Conservation (phyloP, 306 rosid genomes). For the Cicer pinnatifidum region DNA sequence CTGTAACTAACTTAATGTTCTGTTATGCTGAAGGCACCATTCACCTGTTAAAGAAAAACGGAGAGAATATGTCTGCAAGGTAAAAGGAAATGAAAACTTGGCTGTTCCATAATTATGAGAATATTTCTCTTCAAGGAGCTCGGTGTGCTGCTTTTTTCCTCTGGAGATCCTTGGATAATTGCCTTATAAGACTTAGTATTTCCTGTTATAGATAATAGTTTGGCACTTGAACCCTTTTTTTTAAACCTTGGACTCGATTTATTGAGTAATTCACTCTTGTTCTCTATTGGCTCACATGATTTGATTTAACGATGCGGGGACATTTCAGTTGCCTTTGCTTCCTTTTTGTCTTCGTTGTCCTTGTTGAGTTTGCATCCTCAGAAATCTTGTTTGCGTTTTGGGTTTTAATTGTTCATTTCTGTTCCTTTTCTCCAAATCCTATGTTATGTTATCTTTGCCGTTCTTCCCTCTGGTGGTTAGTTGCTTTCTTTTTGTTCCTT, state of each 20-base stretch:
- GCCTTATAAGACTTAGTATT: constrained; percentile 40
- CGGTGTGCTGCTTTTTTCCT: constrained; percentile 51
- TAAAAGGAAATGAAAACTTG: constrained; percentile 67
- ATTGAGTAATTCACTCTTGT: constrained; percentile 39
- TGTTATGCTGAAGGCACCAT: constrained; percentile 99
- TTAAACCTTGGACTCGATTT: constrained; percentile 32
- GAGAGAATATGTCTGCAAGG: constrained; percentile 99
- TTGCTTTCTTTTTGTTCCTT: constrained; percentile 29
- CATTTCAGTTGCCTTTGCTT: constrained; percentile 44
- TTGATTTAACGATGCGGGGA: constrained; percentile 19
- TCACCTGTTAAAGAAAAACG: constrained; percentile 98
- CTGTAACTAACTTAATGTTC: constrained; percentile 89
- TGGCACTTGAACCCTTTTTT: constrained; percentile 20
- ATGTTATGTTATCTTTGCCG: constrained; percentile 16
- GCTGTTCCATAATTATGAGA: constrained; percentile 61
- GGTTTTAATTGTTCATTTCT: constrained; percentile 32
- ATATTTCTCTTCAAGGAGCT: constrained; percentile 53
- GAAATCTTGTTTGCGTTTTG: constrained; percentile 39
- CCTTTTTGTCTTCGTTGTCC: constrained; percentile 35
- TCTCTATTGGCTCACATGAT: constrained; percentile 16
- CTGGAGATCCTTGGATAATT: constrained; percentile 50
- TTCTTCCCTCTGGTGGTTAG: constrained; percentile 26
- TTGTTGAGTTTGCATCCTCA: constrained; percentile 37
- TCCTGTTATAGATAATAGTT: constrained; percentile 29
- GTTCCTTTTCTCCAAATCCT: constrained; percentile 40